phyloP scores from a whole-genome alignment of 1,284 basidiomycete genomes.

The Microbotryum intermedium region DNA sequence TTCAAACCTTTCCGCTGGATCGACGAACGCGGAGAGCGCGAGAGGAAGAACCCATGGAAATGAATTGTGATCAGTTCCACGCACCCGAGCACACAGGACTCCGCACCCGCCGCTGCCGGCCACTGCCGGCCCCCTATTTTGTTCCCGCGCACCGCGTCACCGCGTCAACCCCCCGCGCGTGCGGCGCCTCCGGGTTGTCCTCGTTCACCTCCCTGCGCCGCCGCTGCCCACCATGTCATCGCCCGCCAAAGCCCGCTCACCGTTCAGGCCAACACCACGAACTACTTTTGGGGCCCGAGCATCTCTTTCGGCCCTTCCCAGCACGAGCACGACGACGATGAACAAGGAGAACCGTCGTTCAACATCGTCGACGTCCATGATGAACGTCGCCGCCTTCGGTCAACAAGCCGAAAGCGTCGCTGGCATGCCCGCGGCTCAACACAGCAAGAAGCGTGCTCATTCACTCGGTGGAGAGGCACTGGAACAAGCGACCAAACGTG shows the following conservation, averaged over 20 bases:
- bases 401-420: not conserved
- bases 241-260: no score
- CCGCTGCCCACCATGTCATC: no score
- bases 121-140: no score
- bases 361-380: constrained; percentile 6
- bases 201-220: no score
- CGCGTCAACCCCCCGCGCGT: no score
- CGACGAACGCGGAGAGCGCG: constrained; percentile 17
- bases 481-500: constrained; percentile 10
- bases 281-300: not conserved
- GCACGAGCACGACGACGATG: not conserved
- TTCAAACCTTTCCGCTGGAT: constrained; percentile 30
- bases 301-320: constrained; percentile 6
- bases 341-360: constrained; percentile 18
- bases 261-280: no score
- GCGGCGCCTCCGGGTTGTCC: no score
- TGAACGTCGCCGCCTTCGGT: not conserved
- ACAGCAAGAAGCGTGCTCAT: constrained; percentile 27
- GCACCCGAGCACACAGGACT: no score
- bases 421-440: not conserved
- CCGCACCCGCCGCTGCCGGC: no score
- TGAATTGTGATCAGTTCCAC: no score
- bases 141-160: no score
- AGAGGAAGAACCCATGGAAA: constrained; percentile 23
- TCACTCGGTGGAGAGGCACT: constrained; percentile 28